Percentiles rank a stretch among this genome's conserved stretches.
These are phyloP conservation scores for Neobulgaria alba DNA, from an alignment of 2,329 filamentous ascomycete species.

Conservation along the genomic window DNA sequence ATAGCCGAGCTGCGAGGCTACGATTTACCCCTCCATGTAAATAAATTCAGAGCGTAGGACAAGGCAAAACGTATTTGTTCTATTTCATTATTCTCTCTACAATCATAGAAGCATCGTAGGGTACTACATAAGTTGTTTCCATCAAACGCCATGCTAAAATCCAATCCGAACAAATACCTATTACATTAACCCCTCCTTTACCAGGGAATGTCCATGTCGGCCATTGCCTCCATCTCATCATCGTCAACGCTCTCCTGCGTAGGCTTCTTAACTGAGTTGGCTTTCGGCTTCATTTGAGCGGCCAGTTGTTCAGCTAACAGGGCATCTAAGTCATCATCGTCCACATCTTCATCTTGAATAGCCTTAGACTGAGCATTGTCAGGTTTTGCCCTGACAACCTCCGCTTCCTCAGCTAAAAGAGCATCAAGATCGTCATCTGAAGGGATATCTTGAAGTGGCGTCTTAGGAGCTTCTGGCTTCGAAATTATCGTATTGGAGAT, in stretches of 20 bases:
- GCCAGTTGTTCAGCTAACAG: constrained; percentile 12
- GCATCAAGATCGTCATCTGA: background rate
- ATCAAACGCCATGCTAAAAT: too few relatives aligned
- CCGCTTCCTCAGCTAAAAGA: background rate
- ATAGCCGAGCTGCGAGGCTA: background rate
- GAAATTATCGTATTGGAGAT: background rate
- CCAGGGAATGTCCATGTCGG: constrained; percentile 43
- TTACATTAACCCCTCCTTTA: too few relatives aligned
- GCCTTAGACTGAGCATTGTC: background rate
- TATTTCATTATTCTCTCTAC: too few relatives aligned
- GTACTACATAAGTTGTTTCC: too few relatives aligned
- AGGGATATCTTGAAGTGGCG: too few relatives aligned
- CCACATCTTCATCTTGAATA: background rate
- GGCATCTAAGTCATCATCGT: constrained; percentile 9
- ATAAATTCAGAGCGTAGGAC: too few relatives aligned
- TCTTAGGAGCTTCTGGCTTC: background rate
- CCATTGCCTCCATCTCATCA: constrained; percentile 49
- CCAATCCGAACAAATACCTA: too few relatives aligned
- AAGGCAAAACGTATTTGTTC: too few relatives aligned
- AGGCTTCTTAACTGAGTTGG: constrained; percentile 1
- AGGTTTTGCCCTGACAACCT: background rate
- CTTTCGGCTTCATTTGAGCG: constrained; percentile 9
- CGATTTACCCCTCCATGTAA: background rate
- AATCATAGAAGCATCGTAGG: too few relatives aligned
- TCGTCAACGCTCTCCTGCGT: constrained; percentile 36